phyloP scores from a whole-genome alignment of 108 stramenopile species.

The Thalassiosira profunda region DNA sequence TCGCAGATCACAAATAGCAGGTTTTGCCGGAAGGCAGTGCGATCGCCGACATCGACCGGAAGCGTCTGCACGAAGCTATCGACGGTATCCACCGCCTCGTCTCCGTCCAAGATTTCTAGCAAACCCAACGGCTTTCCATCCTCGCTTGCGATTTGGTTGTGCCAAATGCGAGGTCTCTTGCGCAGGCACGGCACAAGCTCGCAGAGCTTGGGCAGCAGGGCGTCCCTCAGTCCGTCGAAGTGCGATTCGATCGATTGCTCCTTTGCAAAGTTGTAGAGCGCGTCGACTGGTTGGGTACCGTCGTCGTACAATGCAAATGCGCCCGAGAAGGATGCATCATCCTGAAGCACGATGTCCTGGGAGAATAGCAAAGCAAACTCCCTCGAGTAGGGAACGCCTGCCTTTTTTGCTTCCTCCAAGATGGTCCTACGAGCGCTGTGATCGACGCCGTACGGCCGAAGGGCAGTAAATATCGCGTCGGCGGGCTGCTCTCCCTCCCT shows the following conservation, averaged over 20 bases:
- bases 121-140: slow-evolving; percentile 25
- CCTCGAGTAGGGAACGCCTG: slow-evolving; percentile 16
- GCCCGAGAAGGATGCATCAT: slow-evolving; percentile 18
- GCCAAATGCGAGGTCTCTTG: slow-evolving; percentile 31
- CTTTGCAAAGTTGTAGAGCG: slow-evolving; percentile 34
- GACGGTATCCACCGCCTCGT: slow-evolving; percentile 34
- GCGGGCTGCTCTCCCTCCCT: slow-evolving; percentile 35
- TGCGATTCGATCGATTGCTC: slow-evolving; percentile 17
- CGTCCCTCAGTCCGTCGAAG: slow-evolving; percentile 19
- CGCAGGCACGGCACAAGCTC: slow-evolving; percentile 28
- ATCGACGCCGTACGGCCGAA: slow-evolving; percentile 28
- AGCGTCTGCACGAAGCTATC: slow-evolving; percentile 36
- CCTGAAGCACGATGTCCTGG: slow-evolving; percentile 18
- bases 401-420: slow-evolving; percentile 17
- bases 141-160: slow-evolving; percentile 15
- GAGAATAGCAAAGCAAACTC: slow-evolving; percentile 36
- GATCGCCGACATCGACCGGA: not conserved
- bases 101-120: slow-evolving; percentile 32
- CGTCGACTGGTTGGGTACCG: slow-evolving; percentile 49
- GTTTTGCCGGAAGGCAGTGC: slow-evolving; percentile 16
- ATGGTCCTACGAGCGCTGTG: slow-evolving; percentile 20
- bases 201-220: slow-evolving; percentile 38
- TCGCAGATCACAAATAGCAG: slow-evolving; percentile 37
- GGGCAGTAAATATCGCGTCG: slow-evolving; percentile 26
- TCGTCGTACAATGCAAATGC: slow-evolving; percentile 39